Base-by-base conservation (phyloP, 2,329 filamentous ascomycete species). In the Colletotrichum karsti region DNA sequence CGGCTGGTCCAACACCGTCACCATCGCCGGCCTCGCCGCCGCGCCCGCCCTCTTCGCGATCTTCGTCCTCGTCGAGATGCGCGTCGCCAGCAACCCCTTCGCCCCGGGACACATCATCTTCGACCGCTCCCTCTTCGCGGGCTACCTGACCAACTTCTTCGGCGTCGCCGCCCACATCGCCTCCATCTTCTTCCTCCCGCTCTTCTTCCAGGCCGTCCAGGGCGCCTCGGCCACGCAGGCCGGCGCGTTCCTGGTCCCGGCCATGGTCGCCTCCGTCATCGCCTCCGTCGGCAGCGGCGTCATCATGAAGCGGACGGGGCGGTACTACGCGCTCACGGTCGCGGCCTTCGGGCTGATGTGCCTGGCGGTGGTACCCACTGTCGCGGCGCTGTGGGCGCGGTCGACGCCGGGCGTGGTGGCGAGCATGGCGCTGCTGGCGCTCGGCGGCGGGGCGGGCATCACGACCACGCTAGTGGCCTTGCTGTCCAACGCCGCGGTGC, bases 121-220 rank as follows among this genome's bases (percentile, higher is more conserved):
- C 73, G 85, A 92, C 74, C 83, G 85, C 7, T 85, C 85, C 7
- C 83, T 95, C 28, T 84, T 93, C 55, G 88, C 91, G 3, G 89
- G 87, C 75, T 94, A 92, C 73, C 78, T 90, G 1, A 88, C 88
- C 76, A 94, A 94, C 77, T 93, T 94, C 80, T 94, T 93, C 77
- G 84, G 87, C 57, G 87, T 92, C 59, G 88, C 84, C 1, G 90
- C 87, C 13, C 80, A 84, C 68, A 80, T 83, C 74, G 85, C 87
- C 0, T 80, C 85, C 1, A 71, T 92, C 4, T 95, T 93, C 81
- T 93, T 93, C 79, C 81, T 93, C n/a, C 92, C 93, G 1, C 82
- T 95, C 2, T 93, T 92, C 78, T 93, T 92, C 79, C 93, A 95
- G 78, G 92, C 91, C 5, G 90, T 91, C 1, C 83, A 91, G 55